Evolutionary conservation across 805 yeast species (phyloP), one percentile per base, ranked within the genome.

Genomic region (Lipomyces kockii): DNA sequence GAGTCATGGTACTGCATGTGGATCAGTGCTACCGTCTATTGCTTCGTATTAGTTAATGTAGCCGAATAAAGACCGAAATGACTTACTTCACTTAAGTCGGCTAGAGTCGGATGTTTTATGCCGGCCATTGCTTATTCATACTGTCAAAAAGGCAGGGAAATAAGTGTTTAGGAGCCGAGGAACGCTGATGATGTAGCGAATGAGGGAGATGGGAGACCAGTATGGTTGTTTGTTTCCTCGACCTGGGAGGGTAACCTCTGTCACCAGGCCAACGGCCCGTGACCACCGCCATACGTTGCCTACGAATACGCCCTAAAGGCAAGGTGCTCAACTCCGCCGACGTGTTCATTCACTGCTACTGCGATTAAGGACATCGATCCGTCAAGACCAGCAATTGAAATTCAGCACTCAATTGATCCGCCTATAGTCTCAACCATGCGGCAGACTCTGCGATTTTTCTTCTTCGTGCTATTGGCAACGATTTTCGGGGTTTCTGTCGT

Each of bases 61-160:
- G 14, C 22, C 14, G 27, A 29, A 14, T n/a, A 39, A 34, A 2
- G n/a, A 29, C n/a, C 25, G 27, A 39, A 39, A 55, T 54, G 39
- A 58, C n/a, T 46, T 61, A 55, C 64, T 55, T 43, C 49, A n/a
- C 20, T 43, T n/a, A 61, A 35, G 20, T 61, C 64, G 8, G 54
- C 59, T 7, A 61, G 22, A 43, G 54, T 58, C 60, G 34, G 56
- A n/a, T 25, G 27, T n/a, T 9, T 39, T 52, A 53, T 61, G 49
- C 17, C 29, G 7, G 20, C 49, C 49, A 43, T 43, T 6, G 9
- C 22, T 43, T 43, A 17, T n/a, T n/a, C 9, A n/a, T 17, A n/a
- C 12, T 0, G 49, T 43, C 22, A n/a, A 43, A 17, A 17, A n/a
- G n/a, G 22, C 22, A 1, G 1, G 20, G 39, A 14, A 17, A 43